Evolutionary conservation across 78 protist species (phyloP), one percentile per base, ranked within the genome.

Genomic region (Chrysochromulina tobinii): DNA sequence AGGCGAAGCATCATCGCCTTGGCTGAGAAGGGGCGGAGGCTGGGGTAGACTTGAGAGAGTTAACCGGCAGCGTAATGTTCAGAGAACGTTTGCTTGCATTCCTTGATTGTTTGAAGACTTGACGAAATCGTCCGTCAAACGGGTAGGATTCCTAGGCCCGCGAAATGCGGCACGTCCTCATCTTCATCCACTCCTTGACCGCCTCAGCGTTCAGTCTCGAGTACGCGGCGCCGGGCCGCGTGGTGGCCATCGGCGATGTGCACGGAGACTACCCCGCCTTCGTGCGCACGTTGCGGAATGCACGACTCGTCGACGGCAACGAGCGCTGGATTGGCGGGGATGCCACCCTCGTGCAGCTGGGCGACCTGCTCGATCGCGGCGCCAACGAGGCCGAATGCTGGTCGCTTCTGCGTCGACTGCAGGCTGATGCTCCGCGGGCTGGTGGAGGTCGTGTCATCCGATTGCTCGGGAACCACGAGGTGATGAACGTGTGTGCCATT

Each of bases 391-490:
- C 0, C 27, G 64, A 79, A 64, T 20, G 20, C 14, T 9, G 20
- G 23, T 7, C 4, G 14, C 66, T 25, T 0, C 18, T 79, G 3
- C 61, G 64, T 1, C 0, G 50, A 3, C 66, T 21, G 5, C 6
- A 6, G 51, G 25, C 21, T 4, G 12, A 27, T 21, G 83, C 83
- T 2, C 64, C 64, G 64, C n/a, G 15, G 21, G 66, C 1, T 25
- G 4, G 12, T 6, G 87, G 87, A 3, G 87, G 87, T 7, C 25
- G 17, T n/a, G 87, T 79, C 59, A 1, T 25, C 66, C 0, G 15
- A 3, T 15, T 79, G 66, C 38, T 50, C 66, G 87, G 87, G 50
- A 79, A 79, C 51, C 87, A 79, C 61, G 87, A 79, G 87, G 61
- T 4, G 20, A 0, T 79, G 23, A 79, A 79, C 48, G 15, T 54